A percentile compares a stretch with the other conserved stretches of the same genome.
phyloP scores from a whole-genome alignment of 371 early-diverging fungal genomes.

The Mortierella sp. region DNA sequence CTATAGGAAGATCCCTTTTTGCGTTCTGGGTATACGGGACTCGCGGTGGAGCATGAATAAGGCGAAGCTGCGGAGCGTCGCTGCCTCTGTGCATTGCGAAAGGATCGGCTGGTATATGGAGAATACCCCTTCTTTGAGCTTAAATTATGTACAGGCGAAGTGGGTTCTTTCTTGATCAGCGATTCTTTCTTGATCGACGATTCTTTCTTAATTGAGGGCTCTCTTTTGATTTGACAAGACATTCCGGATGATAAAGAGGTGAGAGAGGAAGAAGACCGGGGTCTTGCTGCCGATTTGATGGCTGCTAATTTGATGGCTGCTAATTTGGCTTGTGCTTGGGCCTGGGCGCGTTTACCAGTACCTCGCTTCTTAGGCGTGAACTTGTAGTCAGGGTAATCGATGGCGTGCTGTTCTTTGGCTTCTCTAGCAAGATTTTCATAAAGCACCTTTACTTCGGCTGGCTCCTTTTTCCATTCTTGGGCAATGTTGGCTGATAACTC shows the following conservation, averaged over 20 bases:
- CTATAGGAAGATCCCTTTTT: not conserved
- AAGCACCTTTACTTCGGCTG: slow-evolving; percentile 12
- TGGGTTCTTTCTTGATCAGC: too few relatives aligned
- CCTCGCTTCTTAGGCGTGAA: slow-evolving; percentile 50
- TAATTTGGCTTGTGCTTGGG: slow-evolving; percentile 16
- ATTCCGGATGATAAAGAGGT: not conserved
- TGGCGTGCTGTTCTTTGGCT: slow-evolving; percentile 25
- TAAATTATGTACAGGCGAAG: too few relatives aligned
- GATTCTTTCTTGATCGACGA: too few relatives aligned
- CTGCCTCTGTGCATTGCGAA: too few relatives aligned
- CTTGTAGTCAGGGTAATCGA: slow-evolving; percentile 39
- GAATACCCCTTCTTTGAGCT: too few relatives aligned
- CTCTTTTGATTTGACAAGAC: not conserved
- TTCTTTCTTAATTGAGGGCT: not conserved
- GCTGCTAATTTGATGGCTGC: not conserved
- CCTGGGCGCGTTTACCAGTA: slow-evolving; percentile 40
- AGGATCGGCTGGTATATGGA: not conserved
- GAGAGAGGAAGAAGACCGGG: not conserved
- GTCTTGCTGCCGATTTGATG: too few relatives aligned
- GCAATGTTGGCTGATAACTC: slow-evolving; percentile 34
- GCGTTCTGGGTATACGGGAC: too few relatives aligned
- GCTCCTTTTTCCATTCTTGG: slow-evolving; percentile 21
- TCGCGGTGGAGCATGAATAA: not conserved
- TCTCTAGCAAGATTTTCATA: slow-evolving; percentile 22
- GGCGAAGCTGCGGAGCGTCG: not conserved